Base-by-base conservation (phyloP, 441 rosid genomes). In the Adansonia gregorii region DNA sequence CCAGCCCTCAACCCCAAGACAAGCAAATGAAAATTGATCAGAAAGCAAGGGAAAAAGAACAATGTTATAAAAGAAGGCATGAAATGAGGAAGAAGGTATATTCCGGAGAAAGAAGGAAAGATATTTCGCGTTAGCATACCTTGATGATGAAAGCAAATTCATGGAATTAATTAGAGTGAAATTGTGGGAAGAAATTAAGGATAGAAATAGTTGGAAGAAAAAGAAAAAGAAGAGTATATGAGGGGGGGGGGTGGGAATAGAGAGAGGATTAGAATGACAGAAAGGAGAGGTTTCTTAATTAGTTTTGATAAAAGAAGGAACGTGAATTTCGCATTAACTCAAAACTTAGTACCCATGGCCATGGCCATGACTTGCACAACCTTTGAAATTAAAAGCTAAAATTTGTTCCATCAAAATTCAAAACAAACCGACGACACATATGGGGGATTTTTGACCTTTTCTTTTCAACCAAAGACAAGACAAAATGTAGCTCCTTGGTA, bases 261-360 rank as follows among this genome's bases (percentile, higher is more conserved):
- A 73, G 56, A 27, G 52, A 54, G 46, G 46, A 43, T 43, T 43
- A 43, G 8, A 43, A 35, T 35, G 41, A 35, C 41, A 35, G 41
- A 35, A 7, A 7, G 46, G 46, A 43, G 46, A 43, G 35, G 60
- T 67, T 71, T 46, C 52, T 8, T 70, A 43, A 41, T 56, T 31
- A 35, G 41, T 35, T 35, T 35, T 35, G 41, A 35, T 71, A 72
- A 82, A 55, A 27, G 54, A 79, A 74, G 82, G 77, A 73, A 80
- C 80, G 79, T 31, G 74, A 79, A 77, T 85, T 82, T 8, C 84
- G 89, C 68, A 67, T 2, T 35, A 68, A 74, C 74, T 67, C 55
- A 58, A 67, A 9, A 17, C 41, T 72, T 58, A 43, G 46, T 43
- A 43, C 17, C 45, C 41, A 35, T 35, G 41, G 41, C 41, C 41